phyloP scores from a whole-genome alignment of 1,284 basidiomycete species.

The Tilletiopsis washingtonensis region DNA sequence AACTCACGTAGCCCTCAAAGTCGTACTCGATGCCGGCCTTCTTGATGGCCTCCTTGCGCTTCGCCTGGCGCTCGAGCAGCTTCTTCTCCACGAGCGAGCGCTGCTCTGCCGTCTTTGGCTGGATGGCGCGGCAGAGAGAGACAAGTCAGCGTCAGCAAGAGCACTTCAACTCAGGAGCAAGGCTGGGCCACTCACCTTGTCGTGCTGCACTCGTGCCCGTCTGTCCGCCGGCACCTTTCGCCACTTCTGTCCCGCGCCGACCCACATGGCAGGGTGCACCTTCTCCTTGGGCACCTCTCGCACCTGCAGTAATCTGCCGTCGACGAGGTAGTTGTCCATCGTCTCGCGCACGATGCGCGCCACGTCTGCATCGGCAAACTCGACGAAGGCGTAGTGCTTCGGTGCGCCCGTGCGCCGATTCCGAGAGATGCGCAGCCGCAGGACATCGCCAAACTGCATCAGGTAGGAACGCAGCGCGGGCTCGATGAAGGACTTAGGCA shows the following conservation, averaged over 20 bases:
- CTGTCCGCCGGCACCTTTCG: conserved; percentile 66
- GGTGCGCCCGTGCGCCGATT: conserved; percentile 94
- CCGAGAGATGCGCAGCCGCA: conserved; percentile 77
- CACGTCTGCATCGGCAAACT: conserved; percentile 81
- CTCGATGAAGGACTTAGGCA: conserved; percentile 97
- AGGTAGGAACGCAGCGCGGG: conserved; percentile 88
- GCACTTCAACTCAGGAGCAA: conserved; percentile 1
- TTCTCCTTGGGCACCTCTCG: conserved; percentile 66
- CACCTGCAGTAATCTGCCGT: conserved; percentile 86
- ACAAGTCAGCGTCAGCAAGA: background rate
- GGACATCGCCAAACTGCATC: conserved; percentile 85
- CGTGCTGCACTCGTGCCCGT: conserved; percentile 61
- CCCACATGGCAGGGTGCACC: conserved; percentile 87
- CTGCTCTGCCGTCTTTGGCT: conserved; percentile 63
- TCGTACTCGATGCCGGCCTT: conserved; percentile 83
- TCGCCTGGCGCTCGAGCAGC: conserved; percentile 67
- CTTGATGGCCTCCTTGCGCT: conserved; percentile 69
- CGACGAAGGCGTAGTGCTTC: conserved; percentile 94
- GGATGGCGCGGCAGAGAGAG: background rate
- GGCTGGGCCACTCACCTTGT: conserved; percentile 52
- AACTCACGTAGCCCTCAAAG: conserved; percentile 56
- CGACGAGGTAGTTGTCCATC: conserved; percentile 96
- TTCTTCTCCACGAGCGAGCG: conserved; percentile 62
- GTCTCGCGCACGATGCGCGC: conserved; percentile 94
- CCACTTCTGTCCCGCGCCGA: conserved; percentile 92